These are phyloP conservation scores for Aspergillus brasiliensis DNA, from an alignment of 2,329 filamentous ascomycete genomes.

Conservation along the genomic window DNA sequence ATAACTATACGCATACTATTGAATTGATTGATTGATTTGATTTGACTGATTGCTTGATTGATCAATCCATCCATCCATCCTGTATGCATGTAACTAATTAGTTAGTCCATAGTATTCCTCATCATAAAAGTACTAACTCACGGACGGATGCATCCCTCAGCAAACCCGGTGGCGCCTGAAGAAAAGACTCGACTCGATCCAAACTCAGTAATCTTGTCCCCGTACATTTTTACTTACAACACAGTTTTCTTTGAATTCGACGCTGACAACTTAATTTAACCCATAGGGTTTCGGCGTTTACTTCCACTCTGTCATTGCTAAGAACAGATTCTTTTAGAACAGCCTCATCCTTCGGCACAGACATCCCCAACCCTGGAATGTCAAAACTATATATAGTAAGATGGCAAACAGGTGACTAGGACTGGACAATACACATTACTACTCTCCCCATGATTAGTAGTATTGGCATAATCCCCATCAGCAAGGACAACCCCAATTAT, in stretches of 20 bases:
- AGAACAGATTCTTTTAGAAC: not conserved
- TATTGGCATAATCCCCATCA: not conserved
- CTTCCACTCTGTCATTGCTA: not conserved
- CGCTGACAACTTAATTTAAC: not conserved
- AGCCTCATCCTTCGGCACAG: not conserved
- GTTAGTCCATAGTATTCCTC: not conserved
- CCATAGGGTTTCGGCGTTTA: not conserved
- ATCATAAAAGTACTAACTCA: not conserved
- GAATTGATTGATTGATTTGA: not conserved
- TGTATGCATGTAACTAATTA: no score
- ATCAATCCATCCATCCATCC: not conserved
- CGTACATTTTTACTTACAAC: no score
- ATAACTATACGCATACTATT: not conserved
- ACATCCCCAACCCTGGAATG: not conserved
- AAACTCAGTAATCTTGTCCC: not conserved
- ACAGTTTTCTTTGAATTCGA: not conserved
- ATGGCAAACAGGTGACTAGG: not conserved
- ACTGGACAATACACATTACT: no score
- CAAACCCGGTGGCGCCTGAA: not conserved
- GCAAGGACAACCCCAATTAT: constrained; percentile 8
- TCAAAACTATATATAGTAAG: constrained; percentile 2
- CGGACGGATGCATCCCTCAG: not conserved
- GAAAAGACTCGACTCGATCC: not conserved
- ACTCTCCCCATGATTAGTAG: no score
- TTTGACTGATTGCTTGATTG: not conserved